phyloP scores from a whole-genome alignment of 306 rosid species.

The Quercus rubra region DNA sequence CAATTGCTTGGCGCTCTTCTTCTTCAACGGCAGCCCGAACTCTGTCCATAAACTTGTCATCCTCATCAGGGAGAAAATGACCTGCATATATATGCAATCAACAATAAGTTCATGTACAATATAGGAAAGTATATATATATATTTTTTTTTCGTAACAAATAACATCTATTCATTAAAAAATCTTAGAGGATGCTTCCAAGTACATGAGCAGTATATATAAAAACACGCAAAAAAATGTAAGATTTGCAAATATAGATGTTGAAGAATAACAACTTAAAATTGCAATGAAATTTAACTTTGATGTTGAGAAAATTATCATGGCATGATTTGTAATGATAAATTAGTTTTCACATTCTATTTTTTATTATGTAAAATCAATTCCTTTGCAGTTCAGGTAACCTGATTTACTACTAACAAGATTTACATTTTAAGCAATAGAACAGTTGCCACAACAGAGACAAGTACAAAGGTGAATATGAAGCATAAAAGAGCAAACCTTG shows the following conservation, averaged over 20 bases:
- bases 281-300: background rate
- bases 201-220: no score
- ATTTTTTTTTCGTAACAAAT: no score
- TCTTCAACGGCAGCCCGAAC: conserved; percentile 86
- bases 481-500: conserved; percentile 44
- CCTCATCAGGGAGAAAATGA: conserved; percentile 92
- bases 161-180: no score
- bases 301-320: background rate
- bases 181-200: no score
- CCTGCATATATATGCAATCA: conserved; percentile 47
- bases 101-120: background rate
- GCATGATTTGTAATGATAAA: background rate
- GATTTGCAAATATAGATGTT: background rate
- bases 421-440: background rate
- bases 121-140: background rate
- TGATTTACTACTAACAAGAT: background rate
- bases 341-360: background rate
- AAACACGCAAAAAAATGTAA: background rate
- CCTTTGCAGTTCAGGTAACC: background rate
- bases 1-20: conserved; percentile 89
- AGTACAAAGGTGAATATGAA: background rate
- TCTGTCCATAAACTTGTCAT: conserved; percentile 75
- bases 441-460: background rate
- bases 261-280: background rate
- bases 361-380: background rate